phyloP scores from a whole-genome alignment of 306 rosid species.

The Elaeagnus macrophylla region DNA sequence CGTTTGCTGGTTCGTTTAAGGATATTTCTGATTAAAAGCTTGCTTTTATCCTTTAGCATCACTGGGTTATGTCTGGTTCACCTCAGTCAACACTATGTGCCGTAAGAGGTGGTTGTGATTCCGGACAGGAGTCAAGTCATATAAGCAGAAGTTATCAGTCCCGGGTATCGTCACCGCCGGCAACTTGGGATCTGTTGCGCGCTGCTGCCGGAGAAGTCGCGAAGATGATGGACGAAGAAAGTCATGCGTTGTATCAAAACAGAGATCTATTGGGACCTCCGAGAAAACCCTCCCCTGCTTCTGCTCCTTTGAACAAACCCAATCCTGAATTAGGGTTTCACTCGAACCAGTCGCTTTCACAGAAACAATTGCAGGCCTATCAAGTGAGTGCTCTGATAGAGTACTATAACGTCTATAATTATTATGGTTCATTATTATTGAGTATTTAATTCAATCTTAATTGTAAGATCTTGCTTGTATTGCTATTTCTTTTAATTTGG shows the following conservation, averaged over 20 bases:
- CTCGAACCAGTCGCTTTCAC: constrained; percentile 32
- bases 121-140: constrained; percentile 40
- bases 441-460: not conserved
- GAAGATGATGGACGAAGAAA: constrained; percentile 39
- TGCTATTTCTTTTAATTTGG: not conserved
- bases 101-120: constrained; percentile 34
- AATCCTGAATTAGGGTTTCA: constrained; percentile 21
- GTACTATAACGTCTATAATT: not conserved
- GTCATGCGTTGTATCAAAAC: constrained; percentile 9
- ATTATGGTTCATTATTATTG: not conserved
- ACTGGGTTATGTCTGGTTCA: constrained; percentile 25
- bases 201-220: constrained; percentile 69
- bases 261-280: constrained; percentile 19
- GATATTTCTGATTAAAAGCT: constrained; percentile 1
- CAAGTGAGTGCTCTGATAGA: constrained; percentile 29
- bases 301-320: constrained; percentile 14
- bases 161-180: constrained; percentile 17
- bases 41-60: constrained; percentile 14
- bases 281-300: constrained; percentile 25
- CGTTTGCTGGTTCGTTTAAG: not conserved
- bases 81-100: constrained; percentile 63
- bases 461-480: not conserved
- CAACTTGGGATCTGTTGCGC: constrained; percentile 57
- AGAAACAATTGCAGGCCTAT: constrained; percentile 37
- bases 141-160: constrained; percentile 48